A percentile compares a stretch with the other conserved stretches of the same genome.
These are phyloP conservation scores for Blastocystis sp. DNA, from an alignment of 352 stramenopile genomes.

Conservation along the genomic window DNA sequence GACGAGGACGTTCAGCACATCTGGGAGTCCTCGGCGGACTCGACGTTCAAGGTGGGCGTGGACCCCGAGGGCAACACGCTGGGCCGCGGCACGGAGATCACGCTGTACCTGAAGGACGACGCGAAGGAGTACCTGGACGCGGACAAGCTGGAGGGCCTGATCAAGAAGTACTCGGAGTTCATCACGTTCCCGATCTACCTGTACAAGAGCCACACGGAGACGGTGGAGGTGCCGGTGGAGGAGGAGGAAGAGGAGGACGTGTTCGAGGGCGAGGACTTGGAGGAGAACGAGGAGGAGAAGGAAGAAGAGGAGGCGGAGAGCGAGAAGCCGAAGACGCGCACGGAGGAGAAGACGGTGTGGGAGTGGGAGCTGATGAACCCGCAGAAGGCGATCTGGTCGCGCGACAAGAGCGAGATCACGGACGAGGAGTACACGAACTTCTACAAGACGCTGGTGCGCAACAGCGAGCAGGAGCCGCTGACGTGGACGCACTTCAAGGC, in stretches of 20 bases:
- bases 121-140: slow-evolving; percentile 90
- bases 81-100: slow-evolving; percentile 78
- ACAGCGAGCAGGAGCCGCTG: slow-evolving; percentile 79
- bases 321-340: slow-evolving; percentile 79
- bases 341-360: slow-evolving; percentile 88
- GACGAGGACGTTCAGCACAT: slow-evolving; percentile 94
- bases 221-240: slow-evolving; percentile 82
- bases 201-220: slow-evolving; percentile 86
- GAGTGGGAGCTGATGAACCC: slow-evolving; percentile 93
- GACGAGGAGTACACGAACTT: slow-evolving; percentile 98
- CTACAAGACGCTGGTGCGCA: slow-evolving; percentile 88
- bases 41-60: slow-evolving; percentile 89
- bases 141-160: slow-evolving; percentile 69
- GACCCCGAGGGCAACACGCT: slow-evolving; percentile 92
- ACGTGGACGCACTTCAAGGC: slow-evolving; percentile 99
- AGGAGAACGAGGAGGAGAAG: slow-evolving; percentile 78
- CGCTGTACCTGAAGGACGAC: slow-evolving; percentile 96
- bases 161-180: slow-evolving; percentile 98
- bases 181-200: slow-evolving; percentile 98
- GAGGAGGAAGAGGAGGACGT: slow-evolving; percentile 78
- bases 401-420: slow-evolving; percentile 89
- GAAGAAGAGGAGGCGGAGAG: slow-evolving; percentile 77
- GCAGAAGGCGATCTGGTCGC: slow-evolving; percentile 94
- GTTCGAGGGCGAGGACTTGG: slow-evolving; percentile 76
- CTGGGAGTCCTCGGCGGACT: slow-evolving; percentile 94